Evolutionary conservation across 257 asterid genomes (phyloP).

Genomic region (Orobanche coerulescens): DNA sequence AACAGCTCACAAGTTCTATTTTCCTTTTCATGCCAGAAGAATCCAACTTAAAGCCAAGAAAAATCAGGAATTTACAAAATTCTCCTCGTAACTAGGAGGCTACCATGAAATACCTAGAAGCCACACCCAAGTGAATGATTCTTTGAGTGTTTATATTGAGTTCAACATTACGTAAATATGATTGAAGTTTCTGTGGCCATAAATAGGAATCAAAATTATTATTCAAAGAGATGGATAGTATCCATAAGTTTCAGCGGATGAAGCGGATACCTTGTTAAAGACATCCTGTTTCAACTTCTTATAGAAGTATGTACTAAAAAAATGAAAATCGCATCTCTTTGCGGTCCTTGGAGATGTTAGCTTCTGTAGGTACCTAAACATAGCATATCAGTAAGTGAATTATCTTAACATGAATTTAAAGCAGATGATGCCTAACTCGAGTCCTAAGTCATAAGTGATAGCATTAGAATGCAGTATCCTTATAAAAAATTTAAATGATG

Average conservation of each 20-base stretch:
- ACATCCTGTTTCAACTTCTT: conserved; percentile 67
- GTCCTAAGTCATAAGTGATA: conserved; percentile 9
- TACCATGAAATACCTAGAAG: conserved; percentile 15
- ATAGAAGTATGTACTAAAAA: conserved; percentile 85
- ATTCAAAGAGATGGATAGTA: conserved; percentile 1
- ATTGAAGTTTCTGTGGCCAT: background rate
- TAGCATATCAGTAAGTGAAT: conserved; percentile 21
- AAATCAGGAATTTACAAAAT: background rate
- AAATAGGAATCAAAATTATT: conserved; percentile 13
- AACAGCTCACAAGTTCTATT: background rate
- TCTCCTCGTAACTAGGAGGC: background rate
- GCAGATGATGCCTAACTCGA: conserved; percentile 13
- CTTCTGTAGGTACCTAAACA: conserved; percentile 73
- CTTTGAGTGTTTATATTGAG: background rate
- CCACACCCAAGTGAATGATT: conserved; percentile 1
- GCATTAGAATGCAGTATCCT: conserved; percentile 7
- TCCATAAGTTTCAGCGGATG: conserved; percentile 22
- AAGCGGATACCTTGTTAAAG: conserved; percentile 46
- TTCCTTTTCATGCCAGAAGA: background rate
- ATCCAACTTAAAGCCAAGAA: no score
- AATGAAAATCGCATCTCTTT: conserved; percentile 41
- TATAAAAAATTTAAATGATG: conserved; percentile 4
- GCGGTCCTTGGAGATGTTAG: conserved; percentile 26
- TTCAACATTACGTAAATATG: background rate
- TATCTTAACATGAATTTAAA: conserved; percentile 20